Percentiles rank a stretch among this genome's conserved stretches.
Evolutionary conservation across 306 rosid species (phyloP).

Genomic region (Acacia confusa): DNA sequence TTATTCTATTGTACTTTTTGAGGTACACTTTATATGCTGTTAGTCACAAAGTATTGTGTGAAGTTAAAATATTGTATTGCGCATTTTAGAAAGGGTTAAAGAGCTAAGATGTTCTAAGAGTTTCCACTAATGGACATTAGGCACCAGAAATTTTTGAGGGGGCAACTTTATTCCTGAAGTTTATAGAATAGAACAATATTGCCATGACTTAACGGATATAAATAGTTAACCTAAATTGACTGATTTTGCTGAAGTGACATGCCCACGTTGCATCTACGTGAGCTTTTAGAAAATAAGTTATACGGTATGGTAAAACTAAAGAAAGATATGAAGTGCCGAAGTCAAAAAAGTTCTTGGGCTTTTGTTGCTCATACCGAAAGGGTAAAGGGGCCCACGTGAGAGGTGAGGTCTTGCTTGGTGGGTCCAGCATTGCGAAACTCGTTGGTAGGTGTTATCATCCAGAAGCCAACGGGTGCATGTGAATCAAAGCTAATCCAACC

Average conservation of each 20-base stretch:
- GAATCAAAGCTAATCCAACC: constrained; percentile 64
- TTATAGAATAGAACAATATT: no score
- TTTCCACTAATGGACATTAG: no score
- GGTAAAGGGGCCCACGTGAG: constrained; percentile 78
- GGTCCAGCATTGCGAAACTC: constrained; percentile 84
- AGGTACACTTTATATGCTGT: not conserved
- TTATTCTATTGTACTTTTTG: not conserved
- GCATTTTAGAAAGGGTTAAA: no score
- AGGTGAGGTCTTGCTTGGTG: constrained; percentile 84
- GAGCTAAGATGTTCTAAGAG: no score
- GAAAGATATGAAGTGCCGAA: not conserved
- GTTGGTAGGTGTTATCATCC: constrained; percentile 75
- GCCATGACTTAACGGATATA: no score
- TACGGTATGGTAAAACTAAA: not conserved
- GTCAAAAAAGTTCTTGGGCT: not conserved
- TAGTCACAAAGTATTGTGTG: not conserved
- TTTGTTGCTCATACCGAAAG: constrained; percentile 52
- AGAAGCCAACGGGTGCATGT: constrained; percentile 60
- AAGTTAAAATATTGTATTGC: not conserved
- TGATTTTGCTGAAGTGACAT: no score
- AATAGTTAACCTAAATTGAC: no score
- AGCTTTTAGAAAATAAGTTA: no score
- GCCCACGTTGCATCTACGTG: no score
- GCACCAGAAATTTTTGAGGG: no score
- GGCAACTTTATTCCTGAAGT: no score